Base-by-base conservation (phyloP, 2,329 filamentous ascomycete species). In the Fusarium nelsonii region DNA sequence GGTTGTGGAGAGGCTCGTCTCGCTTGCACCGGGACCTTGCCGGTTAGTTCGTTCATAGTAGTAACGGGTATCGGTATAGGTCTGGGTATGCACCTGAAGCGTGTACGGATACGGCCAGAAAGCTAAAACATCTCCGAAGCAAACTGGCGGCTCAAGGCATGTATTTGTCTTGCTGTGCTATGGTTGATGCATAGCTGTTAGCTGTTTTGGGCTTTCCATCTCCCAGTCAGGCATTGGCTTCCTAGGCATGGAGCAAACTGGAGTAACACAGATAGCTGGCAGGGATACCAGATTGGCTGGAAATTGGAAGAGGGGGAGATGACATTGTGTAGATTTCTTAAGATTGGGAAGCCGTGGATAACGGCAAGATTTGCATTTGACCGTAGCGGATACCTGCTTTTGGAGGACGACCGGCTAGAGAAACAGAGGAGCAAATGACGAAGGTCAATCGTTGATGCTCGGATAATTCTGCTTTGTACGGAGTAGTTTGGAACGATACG, bases 351-450 rank as follows among this genome's bases (percentile, higher is more conserved):
- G 49, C 34, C 56, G 69, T 66, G 58, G 66, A 49, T 56, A 58
- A 54, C 60, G 59, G 70, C 58, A 69, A 66, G 69, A 73, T 73
- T 73, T 63, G 60, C 60, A 63, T 48, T 63, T 70, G 66, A 56
- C 66, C 57, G 60, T 58, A 45, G 51, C 69, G 68, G 69, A 55
- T 69, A 68, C 57, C 51, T 65, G 51, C 52, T 20, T 51, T 43
- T 37, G 61, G 34, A 53, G 40, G 44, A 64, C 32, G 53, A 33
- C 50, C 37, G 49, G 52, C 23, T 51, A 58, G 46, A 48, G 40
- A 65, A 48, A 65, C 64, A 58, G 54, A 39, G 39, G 44, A 56
- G 65, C 45, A 63, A 30, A 69, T 70, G 66, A 69, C 63, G 65
- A 64, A 44, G 48, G 57, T 49, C 33, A 30, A 52, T 58, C 40